Conservation (phyloP, 2,329 filamentous ascomycete species). For the Periconia sp. region DNA sequence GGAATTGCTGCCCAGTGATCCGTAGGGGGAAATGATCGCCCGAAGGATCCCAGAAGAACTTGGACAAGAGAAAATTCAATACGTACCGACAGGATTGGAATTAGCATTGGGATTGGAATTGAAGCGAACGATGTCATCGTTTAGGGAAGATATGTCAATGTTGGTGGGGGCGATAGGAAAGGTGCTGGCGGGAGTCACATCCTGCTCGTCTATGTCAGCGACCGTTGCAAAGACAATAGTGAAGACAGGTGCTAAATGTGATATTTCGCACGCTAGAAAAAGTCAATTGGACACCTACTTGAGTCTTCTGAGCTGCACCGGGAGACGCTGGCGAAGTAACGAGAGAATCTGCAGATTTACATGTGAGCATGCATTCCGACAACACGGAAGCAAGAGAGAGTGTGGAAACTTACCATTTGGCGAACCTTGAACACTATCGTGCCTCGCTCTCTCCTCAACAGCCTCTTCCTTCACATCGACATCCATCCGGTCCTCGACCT, state of each 20-base stretch:
- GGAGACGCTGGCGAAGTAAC: background rate
- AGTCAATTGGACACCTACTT: too few species aligned
- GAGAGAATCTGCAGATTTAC: conserved; percentile 8
- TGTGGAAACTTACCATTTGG: conserved; percentile 23
- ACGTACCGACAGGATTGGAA: background rate
- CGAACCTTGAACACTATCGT: conserved; percentile 33
- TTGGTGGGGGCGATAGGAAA: conserved; percentile 7
- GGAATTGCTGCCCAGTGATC: background rate
- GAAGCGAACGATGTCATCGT: conserved; percentile 1
- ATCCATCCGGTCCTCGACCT: conserved; percentile 11
- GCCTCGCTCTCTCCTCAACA: conserved; percentile 26
- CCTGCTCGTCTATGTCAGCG: too few species aligned
- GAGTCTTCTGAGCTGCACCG: too few species aligned
- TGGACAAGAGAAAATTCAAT: background rate
- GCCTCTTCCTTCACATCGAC: conserved; percentile 10
- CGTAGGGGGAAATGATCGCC: background rate
- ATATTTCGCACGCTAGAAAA: too few species aligned
- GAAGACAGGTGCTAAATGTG: too few species aligned
- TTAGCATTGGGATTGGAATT: background rate
- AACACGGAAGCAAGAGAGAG: background rate
- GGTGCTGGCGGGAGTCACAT: background rate
- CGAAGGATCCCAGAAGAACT: background rate
- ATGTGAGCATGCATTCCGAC: conserved; percentile 1
- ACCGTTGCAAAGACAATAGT: too few species aligned
- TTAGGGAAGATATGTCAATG: conserved; percentile 3